Conservation (phyloP, 306 rosid genomes). For the Corylus heterophylla region DNA sequence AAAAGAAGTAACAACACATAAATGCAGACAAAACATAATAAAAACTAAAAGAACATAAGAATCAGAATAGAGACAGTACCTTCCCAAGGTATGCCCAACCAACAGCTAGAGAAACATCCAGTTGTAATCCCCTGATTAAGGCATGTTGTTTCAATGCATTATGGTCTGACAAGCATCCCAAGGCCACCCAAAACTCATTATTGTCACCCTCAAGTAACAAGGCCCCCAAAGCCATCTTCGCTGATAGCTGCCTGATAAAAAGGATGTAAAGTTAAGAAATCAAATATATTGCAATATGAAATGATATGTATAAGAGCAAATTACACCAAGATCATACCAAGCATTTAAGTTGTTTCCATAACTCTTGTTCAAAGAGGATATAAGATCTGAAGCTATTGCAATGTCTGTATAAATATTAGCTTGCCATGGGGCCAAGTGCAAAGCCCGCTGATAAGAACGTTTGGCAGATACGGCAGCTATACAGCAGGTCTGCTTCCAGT, state of each 20-base stretch:
- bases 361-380: conserved; percentile 37
- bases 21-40: background rate
- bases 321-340: conserved; percentile 53
- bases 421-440: conserved; percentile 90
- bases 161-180: conserved; percentile 71
- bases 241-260: conserved; percentile 64
- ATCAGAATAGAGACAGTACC: conserved; percentile 45
- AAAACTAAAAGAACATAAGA: conserved; percentile 6
- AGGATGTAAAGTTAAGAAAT: conserved; percentile 30
- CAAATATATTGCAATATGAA: conserved; percentile 11
- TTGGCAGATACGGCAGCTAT: conserved; percentile 66
- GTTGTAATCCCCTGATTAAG: conserved; percentile 75
- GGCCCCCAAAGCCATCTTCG: conserved; percentile 89
- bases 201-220: conserved; percentile 87
- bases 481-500: conserved; percentile 69
- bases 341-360: conserved; percentile 37
- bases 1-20: conserved; percentile 6
- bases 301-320: conserved; percentile 19
- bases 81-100: conserved; percentile 95
- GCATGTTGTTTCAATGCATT: conserved; percentile 83
- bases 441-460: conserved; percentile 81
- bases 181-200: conserved; percentile 84
- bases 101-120: conserved; percentile 77
- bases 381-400: conserved; percentile 67
- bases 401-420: conserved; percentile 80